Evolutionary conservation across 129 eudicot genomes (phyloP).

Genomic region (Arctium lappa): DNA sequence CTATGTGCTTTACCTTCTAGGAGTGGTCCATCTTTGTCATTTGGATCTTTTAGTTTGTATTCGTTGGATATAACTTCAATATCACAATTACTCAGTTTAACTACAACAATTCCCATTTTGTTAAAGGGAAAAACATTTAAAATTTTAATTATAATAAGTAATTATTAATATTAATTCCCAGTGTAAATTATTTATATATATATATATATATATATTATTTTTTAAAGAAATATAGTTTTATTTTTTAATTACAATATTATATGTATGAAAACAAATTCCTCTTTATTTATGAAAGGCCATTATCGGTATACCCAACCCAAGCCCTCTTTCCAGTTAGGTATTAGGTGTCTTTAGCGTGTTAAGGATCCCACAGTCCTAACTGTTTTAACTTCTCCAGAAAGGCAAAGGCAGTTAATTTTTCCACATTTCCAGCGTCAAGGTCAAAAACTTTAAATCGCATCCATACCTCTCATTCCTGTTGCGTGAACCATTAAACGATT

Average conservation of each 20-base stretch:
- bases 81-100: no score
- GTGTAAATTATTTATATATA: no score
- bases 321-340: constrained; percentile 28
- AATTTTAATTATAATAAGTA: no score
- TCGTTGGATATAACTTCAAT: neutral
- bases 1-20: neutral
- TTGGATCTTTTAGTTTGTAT: neutral
- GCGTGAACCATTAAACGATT: constrained; percentile 21
- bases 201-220: no score
- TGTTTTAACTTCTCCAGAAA: constrained; percentile 33
- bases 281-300: neutral
- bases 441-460: constrained; percentile 22
- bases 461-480: constrained; percentile 28
- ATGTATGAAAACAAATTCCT: neutral
- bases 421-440: constrained; percentile 27
- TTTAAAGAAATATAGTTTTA: no score
- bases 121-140: no score
- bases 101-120: neutral
- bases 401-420: constrained; percentile 9
- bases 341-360: constrained; percentile 37
- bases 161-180: neutral
- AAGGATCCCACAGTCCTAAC: constrained; percentile 25
- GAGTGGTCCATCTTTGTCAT: neutral
- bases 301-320: neutral
- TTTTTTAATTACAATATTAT: neutral